These are phyloP conservation scores for Parasitella parasitica DNA, from an alignment of 371 early-diverging fungal genomes.

Conservation along the genomic window DNA sequence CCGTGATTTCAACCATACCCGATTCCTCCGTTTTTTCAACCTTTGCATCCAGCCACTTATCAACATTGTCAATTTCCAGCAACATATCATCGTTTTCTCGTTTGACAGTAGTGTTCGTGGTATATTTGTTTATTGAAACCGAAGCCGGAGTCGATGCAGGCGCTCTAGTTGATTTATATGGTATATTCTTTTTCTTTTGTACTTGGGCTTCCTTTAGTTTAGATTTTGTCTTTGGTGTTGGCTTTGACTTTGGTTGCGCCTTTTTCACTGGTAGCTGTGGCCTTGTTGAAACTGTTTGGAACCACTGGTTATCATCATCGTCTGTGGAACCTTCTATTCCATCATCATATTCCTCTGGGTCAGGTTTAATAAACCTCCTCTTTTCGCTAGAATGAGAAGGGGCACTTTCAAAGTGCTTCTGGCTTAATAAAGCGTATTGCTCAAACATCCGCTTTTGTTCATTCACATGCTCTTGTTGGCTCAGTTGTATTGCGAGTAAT, in stretches of 20 bases:
- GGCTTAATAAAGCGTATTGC: neutral
- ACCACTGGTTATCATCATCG: slow-evolving; percentile 17
- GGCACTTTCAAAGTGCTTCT: neutral
- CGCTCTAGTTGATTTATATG: neutral
- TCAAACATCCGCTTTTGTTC: slow-evolving; percentile 17
- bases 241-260: neutral
- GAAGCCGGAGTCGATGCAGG: neutral
- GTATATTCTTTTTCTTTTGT: neutral
- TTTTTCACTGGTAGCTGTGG: neutral
- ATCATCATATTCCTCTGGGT: neutral
- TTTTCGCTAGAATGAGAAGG: neutral
- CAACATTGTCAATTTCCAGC: slow-evolving; percentile 7
- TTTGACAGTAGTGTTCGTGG: neutral
- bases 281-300: slow-evolving; percentile 18
- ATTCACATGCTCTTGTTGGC: slow-evolving; percentile 16
- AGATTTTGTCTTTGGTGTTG: neutral
- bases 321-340: neutral
- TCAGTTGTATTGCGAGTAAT: slow-evolving; percentile 7
- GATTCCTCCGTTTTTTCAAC: neutral
- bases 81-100: neutral
- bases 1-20: slow-evolving; percentile 1
- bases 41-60: slow-evolving; percentile 11
- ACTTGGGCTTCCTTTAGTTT: no score
- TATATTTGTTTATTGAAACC: neutral
- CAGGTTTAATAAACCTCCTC: neutral